phyloP scores from a whole-genome alignment of 768 basidiomycete genomes.

The Pluteus cervinus region DNA sequence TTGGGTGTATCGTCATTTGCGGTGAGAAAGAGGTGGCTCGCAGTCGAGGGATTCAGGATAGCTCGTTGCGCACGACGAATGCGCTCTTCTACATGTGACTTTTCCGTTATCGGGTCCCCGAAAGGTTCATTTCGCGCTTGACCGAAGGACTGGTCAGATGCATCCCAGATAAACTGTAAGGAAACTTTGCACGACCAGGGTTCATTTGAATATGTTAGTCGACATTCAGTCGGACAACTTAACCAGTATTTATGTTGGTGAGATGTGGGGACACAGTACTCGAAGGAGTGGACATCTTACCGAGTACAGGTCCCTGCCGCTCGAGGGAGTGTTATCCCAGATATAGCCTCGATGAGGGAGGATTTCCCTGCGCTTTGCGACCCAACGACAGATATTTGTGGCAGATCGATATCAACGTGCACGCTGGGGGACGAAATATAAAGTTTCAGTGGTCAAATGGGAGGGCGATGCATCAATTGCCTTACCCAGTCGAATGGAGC shows the following conservation, averaged over 20 bases:
- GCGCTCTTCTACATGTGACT: conserved; percentile 48
- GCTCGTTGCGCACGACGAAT: conserved; percentile 55
- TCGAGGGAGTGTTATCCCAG: conserved; percentile 56
- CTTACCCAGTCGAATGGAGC: conserved; percentile 57
- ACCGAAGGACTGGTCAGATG: conserved; percentile 21
- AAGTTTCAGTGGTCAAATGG: neutral
- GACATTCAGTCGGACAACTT: conserved; percentile 48
- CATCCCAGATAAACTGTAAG: conserved; percentile 32
- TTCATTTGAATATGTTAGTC: conserved; percentile 28
- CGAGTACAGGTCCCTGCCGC: conserved; percentile 64
- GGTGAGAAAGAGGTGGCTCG: conserved; percentile 23
- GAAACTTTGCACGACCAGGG: conserved; percentile 40
- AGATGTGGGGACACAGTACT: neutral
- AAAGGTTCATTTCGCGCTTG: conserved; percentile 28
- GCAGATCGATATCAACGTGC: conserved; percentile 56
- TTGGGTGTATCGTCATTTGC: conserved; percentile 20
- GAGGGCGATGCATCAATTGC: neutral
- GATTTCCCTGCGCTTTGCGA: conserved; percentile 66
- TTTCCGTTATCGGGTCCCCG: conserved; percentile 37
- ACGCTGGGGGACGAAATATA: conserved; percentile 29
- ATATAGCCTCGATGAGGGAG: conserved; percentile 64
- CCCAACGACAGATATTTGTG: conserved; percentile 61
- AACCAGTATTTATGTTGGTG: neutral
- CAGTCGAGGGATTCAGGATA: conserved; percentile 44
- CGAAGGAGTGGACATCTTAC: conserved; percentile 19